phyloP scores from a whole-genome alignment of 169 alveolate genomes.

The Cryptosporidium viatorum region DNA sequence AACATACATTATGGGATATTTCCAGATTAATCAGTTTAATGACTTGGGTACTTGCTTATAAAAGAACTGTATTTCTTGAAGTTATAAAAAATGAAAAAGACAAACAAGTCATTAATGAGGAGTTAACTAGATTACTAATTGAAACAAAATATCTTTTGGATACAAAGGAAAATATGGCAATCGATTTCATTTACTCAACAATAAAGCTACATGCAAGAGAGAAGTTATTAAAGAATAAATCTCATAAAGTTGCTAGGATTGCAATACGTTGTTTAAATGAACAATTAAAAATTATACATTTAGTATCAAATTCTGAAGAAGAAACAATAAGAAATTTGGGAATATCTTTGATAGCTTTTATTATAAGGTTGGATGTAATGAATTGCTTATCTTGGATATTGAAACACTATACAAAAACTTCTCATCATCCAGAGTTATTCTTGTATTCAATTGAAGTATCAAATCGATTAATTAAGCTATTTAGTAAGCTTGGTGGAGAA shows the following conservation, averaged over 20 bases:
- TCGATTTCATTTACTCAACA: conserved; percentile 33
- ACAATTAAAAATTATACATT: conserved; percentile 55
- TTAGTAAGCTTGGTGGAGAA: conserved; percentile 56
- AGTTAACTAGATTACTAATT: conserved; percentile 40
- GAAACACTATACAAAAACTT: conserved; percentile 35
- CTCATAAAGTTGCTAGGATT: conserved; percentile 55
- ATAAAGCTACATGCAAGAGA: conserved; percentile 51
- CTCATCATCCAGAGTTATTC: conserved; percentile 72
- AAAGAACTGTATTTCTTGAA: conserved; percentile 24
- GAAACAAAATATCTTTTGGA: conserved; percentile 40
- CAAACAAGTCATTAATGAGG: conserved; percentile 16
- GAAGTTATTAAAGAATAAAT: conserved; percentile 30
- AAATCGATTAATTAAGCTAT: conserved; percentile 50
- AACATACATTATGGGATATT: conserved; percentile 63
- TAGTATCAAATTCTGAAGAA: conserved; percentile 33
- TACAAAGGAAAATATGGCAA: conserved; percentile 24
- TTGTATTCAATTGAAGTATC: conserved; percentile 52
- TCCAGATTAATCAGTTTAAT: conserved; percentile 47
- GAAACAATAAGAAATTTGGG: conserved; percentile 26
- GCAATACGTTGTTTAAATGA: conserved; percentile 67
- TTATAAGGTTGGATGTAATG: conserved; percentile 42
- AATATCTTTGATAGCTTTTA: conserved; percentile 27
- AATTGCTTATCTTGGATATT: conserved; percentile 67
- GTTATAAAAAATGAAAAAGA: conserved; percentile 15
- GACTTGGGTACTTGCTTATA: conserved; percentile 69